Evolutionary conservation across 495 filamentous ascomycete species (phyloP).

Genomic region (Hamigera avellanea): DNA sequence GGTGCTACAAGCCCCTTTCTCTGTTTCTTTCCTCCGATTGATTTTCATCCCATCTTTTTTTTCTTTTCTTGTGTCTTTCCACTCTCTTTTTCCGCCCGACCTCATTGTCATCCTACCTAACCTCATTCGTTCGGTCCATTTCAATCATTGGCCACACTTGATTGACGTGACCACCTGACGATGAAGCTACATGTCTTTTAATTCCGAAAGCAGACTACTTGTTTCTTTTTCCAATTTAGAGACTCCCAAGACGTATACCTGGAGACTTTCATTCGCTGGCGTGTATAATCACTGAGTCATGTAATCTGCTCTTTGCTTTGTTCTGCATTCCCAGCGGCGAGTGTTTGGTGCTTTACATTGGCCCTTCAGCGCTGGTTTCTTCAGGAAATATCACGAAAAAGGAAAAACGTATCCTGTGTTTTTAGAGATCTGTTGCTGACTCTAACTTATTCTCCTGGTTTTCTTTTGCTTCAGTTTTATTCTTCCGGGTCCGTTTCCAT

Average conservation of each 20-base stretch:
- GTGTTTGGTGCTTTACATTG: no score
- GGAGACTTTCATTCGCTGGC: conserved; percentile 5
- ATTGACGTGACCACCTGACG: conserved; percentile 5
- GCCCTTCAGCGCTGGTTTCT: no score
- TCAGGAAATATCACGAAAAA: no score
- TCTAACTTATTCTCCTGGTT: no score
- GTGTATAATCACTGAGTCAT: conserved; percentile 8
- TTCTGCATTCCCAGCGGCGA: neutral
- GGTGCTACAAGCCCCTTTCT: conserved; percentile 21
- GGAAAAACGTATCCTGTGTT: no score
- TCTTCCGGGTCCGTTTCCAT: no score
- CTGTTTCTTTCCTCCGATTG: conserved; percentile 5
- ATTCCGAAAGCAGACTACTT: conserved; percentile 17
- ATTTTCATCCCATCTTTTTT: conserved; percentile 12
- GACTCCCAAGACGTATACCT: conserved; percentile 5
- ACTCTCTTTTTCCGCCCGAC: conserved; percentile 3
- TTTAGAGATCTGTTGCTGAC: no score
- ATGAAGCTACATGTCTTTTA: conserved; percentile 22
- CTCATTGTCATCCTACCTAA: conserved; percentile 1
- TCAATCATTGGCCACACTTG: conserved; percentile 3
- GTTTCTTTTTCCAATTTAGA: conserved; percentile 10
- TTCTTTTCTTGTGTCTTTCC: conserved; percentile 16
- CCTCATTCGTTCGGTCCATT: conserved; percentile 5
- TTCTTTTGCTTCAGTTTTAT: no score
- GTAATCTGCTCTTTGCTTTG: neutral